Base-by-base conservation (phyloP, 1,139 yeast species). In the Pneumocystis jirovecii region DNA sequence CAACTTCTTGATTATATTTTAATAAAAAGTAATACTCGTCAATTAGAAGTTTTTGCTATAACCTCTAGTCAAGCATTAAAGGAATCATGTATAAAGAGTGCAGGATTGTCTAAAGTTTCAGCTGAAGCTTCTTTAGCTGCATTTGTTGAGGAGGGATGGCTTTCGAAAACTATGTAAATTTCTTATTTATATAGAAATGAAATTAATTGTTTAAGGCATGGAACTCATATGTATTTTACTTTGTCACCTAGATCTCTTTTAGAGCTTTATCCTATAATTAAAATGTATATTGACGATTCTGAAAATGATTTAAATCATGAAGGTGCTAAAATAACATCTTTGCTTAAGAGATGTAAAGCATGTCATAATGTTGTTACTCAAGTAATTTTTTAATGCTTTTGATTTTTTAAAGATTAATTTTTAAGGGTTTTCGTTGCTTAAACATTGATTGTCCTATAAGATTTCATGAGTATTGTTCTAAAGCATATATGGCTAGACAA, bases 121-220 rank as follows among this genome's bases (percentile, higher is more conserved):
- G 61, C 61, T 39, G 61, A 60, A 15, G 45, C 44, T 42, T 60
- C 45, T 39, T 42, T 60, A 21, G 31, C 61, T 12, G 34, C 44
- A 31, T 42, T 60, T 60, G 61, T 60, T 39, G 45, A 60, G n/a
- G 61, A 42, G 19, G 61, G 45, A 60, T 60, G 61, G 61, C 61
- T 60, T 39, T 60, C 34, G 25, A 50, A 50, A 50, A 50, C 57
- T 10, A 25, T 25, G 57, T 50, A 50, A 50, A 25, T 50, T 50
- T 50, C 21, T 3, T 25, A 10, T 50, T 50, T 50, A 21, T 45
- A 10, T 21, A 50, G 17, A 50, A 17, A 50, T 25, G 12, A 50
- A 12, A 25, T 25, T 50, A 25, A 50, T 15, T 50, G 5, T 50
- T 50, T 12, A 50, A 50, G 57, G n/a, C 34, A 25, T 50, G 57